Base-by-base conservation (phyloP, 2,329 filamentous ascomycete genomes). In the Alternaria burnsii region DNA sequence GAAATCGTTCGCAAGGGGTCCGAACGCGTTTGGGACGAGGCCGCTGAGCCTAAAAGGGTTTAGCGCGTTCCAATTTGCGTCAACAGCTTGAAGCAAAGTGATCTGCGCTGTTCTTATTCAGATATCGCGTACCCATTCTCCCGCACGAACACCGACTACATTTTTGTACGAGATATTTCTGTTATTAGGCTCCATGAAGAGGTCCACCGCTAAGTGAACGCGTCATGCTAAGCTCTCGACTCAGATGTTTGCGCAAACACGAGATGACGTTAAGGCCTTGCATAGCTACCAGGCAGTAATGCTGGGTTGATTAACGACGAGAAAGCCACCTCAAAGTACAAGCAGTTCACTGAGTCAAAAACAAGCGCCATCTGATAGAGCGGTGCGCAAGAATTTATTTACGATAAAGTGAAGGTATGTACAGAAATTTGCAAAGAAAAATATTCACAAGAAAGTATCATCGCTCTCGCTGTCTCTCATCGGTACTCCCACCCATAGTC, bases 351-450 rank as follows among this genome's bases (percentile, higher is more conserved):
- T 12, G 22, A 42, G 2, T 38, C 30, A 20, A 28, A 55, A 26
- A 22, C 20, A 44, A 52, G 48, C 11, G 48, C 22, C 2, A 16
- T 24, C 4, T 4, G 24, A 20, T 36, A 26, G 42, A 41, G 16
- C 42, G 46, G 6, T 41, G 14, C 12, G 11, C 34, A 2, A 41
- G n/a, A 36, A 24, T 11, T 12, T 48, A 50, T 55, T 28, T 42
- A 55, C 43, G 24, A 43, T 38, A 24, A 55, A 30, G 6, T 28
- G 20, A 34, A 41, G 18, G 5, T 52, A 55, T 55, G 22, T 59
- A 59, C 51, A 59, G 28, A 32, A 26, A 40, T 30, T 34, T n/a
- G 14, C 32, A 48, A 52, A 18, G 32, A 20, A 44, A 30, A 2
- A 8, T 38, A 36, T 38, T 20, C 11, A 55, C 42, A 48, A 14